A percentile compares a stretch with the other conserved stretches of the same genome.
These are phyloP conservation scores for Nevesoporus exiguus DNA, from an alignment of 768 basidiomycete species.

Conservation along the genomic window DNA sequence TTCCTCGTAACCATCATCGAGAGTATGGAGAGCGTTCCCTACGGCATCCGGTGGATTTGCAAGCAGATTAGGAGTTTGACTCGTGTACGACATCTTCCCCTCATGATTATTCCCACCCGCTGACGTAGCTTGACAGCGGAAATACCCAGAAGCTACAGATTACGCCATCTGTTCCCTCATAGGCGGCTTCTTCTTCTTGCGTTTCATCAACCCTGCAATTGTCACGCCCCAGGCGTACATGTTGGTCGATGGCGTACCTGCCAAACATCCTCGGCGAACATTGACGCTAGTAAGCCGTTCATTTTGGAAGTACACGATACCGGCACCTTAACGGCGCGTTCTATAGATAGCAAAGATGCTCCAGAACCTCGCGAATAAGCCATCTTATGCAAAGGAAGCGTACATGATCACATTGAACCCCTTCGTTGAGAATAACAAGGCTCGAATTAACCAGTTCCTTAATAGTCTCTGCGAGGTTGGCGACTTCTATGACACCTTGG, in stretches of 20 bases:
- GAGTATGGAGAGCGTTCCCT: constrained; percentile 96
- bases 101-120: not conserved
- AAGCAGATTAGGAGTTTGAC: constrained; percentile 98
- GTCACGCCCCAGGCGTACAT: constrained; percentile 99
- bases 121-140: constrained; percentile 56
- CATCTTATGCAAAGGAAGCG: constrained; percentile 93
- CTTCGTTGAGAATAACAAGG: constrained; percentile 98
- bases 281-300: constrained; percentile 71
- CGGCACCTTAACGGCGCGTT: constrained; percentile 4
- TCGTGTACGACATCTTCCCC: constrained; percentile 51
- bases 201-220: constrained; percentile 99
- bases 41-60: constrained; percentile 99
- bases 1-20: constrained; percentile 98
- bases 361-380: constrained; percentile 98
- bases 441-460: constrained; percentile 94
- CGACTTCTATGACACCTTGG: constrained; percentile 97
- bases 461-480: constrained; percentile 98
- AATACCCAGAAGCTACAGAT: constrained; percentile 98
- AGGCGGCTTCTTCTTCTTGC: constrained; percentile 99
- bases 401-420: constrained; percentile 99
- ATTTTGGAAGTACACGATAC: not conserved
- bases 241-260: constrained; percentile 97
- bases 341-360: constrained; percentile 97
- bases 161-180: constrained; percentile 98
- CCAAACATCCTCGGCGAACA: constrained; percentile 95